A percentile compares a stretch with the other conserved stretches of the same genome.
These are phyloP conservation scores for Synura sp. DNA, from an alignment of 352 stramenopile species.

Conservation along the genomic window DNA sequence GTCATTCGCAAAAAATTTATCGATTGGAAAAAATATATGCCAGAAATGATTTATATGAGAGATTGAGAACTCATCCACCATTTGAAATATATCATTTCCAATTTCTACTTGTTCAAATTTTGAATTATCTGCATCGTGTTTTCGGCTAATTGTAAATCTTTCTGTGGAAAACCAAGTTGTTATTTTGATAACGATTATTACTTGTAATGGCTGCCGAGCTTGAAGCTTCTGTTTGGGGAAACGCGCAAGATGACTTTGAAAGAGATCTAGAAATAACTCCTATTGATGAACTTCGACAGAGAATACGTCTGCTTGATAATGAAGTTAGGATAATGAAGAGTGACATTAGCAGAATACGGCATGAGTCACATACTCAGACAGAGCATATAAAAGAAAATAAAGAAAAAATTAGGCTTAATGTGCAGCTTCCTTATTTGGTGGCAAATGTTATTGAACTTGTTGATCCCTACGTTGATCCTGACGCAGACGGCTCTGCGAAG, in stretches of 20 bases:
- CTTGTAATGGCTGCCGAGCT: conserved; percentile 40
- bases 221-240: conserved; percentile 28
- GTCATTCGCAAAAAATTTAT: not conserved
- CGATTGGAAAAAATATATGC: not conserved
- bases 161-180: no score
- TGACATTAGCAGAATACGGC: conserved; percentile 92
- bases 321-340: conserved; percentile 94
- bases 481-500: conserved; percentile 80
- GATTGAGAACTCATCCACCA: no score
- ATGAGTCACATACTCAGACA: conserved; percentile 83
- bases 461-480: conserved; percentile 51
- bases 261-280: conserved; percentile 65
- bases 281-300: conserved; percentile 87
- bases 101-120: no score
- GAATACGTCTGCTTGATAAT: conserved; percentile 84
- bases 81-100: no score
- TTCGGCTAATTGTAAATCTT: no score
- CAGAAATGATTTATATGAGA: no score
- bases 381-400: conserved; percentile 97
- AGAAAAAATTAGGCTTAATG: conserved; percentile 99
- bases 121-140: no score
- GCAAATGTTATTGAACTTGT: conserved; percentile 90
- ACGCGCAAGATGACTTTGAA: not conserved
- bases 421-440: conserved; percentile 97
- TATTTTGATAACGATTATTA: no score